A percentile compares a stretch with the other conserved stretches of the same genome.
These are phyloP conservation scores for Nicotiana obtusifolia DNA, from an alignment of 257 asterid species.

Conservation along the genomic window DNA sequence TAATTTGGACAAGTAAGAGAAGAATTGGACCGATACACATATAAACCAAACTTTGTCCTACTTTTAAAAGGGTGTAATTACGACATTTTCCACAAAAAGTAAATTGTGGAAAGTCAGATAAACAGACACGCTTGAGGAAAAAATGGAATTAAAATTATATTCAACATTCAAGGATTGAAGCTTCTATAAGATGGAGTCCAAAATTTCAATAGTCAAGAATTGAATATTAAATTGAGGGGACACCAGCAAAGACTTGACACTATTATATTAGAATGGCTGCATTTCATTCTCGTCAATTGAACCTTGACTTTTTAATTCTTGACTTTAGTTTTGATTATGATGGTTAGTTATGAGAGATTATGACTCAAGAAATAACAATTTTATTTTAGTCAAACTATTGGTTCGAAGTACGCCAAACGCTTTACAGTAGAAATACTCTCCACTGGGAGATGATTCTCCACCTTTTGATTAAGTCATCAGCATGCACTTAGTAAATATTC, in stretches of 20 bases:
- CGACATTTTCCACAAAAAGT: constrained; percentile 5
- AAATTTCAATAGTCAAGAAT: not conserved
- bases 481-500: not conserved
- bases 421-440: not conserved
- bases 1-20: not conserved
- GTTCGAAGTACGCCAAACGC: not conserved
- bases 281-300: not conserved
- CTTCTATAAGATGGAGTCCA: not conserved
- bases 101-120: not conserved
- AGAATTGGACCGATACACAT: not conserved
- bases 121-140: not conserved
- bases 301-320: not conserved
- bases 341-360: not conserved
- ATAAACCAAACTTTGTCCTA: not conserved
- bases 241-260: not conserved
- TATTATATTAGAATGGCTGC: not conserved
- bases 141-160: not conserved
- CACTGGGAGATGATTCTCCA: not conserved
- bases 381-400: not conserved
- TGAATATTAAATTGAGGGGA: not conserved
- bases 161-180: constrained; percentile 13
- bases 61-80: not conserved
- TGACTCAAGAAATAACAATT: not conserved
- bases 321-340: not conserved
- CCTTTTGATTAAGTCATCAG: not conserved